Base-by-base conservation (phyloP, 2,329 filamentous ascomycete species). In the Cladosporium velox region DNA sequence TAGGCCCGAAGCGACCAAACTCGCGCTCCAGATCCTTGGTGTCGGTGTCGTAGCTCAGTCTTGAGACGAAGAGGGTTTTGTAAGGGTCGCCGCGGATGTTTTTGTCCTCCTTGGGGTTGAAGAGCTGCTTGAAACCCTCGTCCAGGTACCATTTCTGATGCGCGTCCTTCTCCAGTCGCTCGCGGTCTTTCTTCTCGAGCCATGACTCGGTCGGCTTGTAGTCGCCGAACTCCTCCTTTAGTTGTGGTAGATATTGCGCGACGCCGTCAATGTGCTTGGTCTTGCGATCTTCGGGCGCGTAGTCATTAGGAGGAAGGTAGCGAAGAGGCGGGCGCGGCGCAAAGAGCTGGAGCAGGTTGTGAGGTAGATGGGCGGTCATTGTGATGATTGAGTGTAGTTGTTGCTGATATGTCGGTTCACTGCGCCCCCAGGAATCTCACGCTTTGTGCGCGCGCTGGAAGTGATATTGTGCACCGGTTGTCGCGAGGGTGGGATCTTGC, bases 331-430 rank as follows among this genome's bases (percentile, higher is more conserved):
- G 95, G 67, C 95, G 91, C 77, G 95, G 92, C 81, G 94, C 91
- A 83, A 99, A 99, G 72, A 98, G 91, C 80, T 91, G 91, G 74
- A 98, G 86, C 67, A 98, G 87, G 77, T 96, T 94, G 65, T 91
- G 92, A 66, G 95, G 94, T 24, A 99, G 90, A 81, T 96, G 95
- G 85, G 97, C 94, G 60, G 95, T 98, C 95, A 98, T 99, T 59
- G 57, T 47, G 57, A 62, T 41, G 59, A 6, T 38, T 8, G 21
- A 28, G 12, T 18, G 12, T 32, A 28, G 24, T 26, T 59, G 6
- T 18, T 49, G 44, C 32, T 35, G 59, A 61, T 61, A n/a, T 24
- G 38, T 34, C 21, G 57, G 14, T 61, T 35, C 26, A 8, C 18
- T 8, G 6, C 32, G 26, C 41, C 21, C 41, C 14, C 41, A 14